A percentile compares a stretch with the other conserved stretches of the same genome.
These are phyloP conservation scores for Naganishia sp. DNA, from an alignment of 1,284 basidiomycete species.

Conservation along the genomic window DNA sequence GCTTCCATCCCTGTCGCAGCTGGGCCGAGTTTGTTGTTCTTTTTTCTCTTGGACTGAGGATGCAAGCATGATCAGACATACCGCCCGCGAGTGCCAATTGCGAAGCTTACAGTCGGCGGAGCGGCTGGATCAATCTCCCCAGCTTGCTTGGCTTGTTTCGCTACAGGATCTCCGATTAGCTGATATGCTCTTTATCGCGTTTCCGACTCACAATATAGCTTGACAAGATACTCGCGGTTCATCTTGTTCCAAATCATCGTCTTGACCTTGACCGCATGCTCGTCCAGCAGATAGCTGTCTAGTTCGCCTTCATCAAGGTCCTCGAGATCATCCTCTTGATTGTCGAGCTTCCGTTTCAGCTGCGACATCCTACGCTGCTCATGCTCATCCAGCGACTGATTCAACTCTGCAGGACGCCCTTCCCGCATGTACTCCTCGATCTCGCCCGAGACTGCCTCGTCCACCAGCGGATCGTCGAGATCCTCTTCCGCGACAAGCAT, in stretches of 20 bases:
- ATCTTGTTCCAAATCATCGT: constrained; percentile 96
- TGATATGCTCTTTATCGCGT: not conserved
- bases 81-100: not conserved
- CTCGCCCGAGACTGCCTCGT: constrained; percentile 34
- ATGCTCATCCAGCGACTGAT: constrained; percentile 18
- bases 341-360: constrained; percentile 35
- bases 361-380: constrained; percentile 36
- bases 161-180: constrained; percentile 27
- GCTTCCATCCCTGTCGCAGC: constrained; percentile 31
- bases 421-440: constrained; percentile 60
- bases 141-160: constrained; percentile 42
- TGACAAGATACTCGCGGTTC: constrained; percentile 90
- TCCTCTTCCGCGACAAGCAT: constrained; percentile 26
- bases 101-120: constrained; percentile 3
- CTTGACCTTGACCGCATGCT: constrained; percentile 85
- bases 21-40: constrained; percentile 26
- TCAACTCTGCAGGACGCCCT: constrained; percentile 23
- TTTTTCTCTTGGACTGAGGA: constrained; percentile 18
- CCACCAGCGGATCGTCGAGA: constrained; percentile 32
- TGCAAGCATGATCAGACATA: not conserved
- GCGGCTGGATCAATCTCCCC: constrained; percentile 12
- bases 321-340: constrained; percentile 60
- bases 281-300: constrained; percentile 76
- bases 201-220: constrained; percentile 70
- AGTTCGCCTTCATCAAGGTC: constrained; percentile 83